A percentile compares a stretch with the other conserved stretches of the same genome.
Evolutionary conservation across 2,329 filamentous ascomycete species (phyloP).

Genomic region (Pyricularia sp.): DNA sequence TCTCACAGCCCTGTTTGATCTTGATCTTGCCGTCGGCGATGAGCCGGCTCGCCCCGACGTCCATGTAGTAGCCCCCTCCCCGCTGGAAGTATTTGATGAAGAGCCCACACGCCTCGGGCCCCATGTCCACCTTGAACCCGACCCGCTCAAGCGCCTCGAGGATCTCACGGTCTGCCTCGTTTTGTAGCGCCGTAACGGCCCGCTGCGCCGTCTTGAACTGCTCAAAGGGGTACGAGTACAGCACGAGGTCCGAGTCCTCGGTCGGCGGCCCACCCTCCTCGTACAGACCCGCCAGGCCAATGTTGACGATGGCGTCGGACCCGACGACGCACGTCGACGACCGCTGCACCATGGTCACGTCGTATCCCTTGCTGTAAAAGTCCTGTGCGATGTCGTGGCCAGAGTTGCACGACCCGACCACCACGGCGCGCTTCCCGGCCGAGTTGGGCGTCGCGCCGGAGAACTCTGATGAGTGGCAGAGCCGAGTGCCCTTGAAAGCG

Average conservation of each 20-base stretch:
- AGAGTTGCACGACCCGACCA: conserved; percentile 50
- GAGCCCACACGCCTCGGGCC: conserved; percentile 43
- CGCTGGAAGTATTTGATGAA: conserved; percentile 51
- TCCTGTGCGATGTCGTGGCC: conserved; percentile 51
- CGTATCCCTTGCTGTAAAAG: conserved; percentile 46
- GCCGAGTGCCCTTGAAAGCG: conserved; percentile 38
- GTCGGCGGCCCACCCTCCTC: conserved; percentile 31
- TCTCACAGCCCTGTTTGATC: conserved; percentile 39
- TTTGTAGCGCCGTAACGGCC: conserved; percentile 27
- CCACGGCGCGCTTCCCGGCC: conserved; percentile 39
- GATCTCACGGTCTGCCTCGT: conserved; percentile 23
- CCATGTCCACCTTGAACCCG: conserved; percentile 49
- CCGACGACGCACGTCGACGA: conserved; percentile 46
- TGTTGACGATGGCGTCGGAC: conserved; percentile 30
- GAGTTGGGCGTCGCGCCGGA: conserved; percentile 27
- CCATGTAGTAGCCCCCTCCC: conserved; percentile 52
- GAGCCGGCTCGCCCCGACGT: conserved; percentile 42
- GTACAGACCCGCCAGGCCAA: conserved; percentile 33
- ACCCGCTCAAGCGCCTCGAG: conserved; percentile 41
- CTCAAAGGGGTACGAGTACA: conserved; percentile 38
- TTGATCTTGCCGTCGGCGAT: conserved; percentile 49
- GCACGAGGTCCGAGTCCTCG: conserved; percentile 48
- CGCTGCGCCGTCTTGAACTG: conserved; percentile 41
- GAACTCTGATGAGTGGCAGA: conserved; percentile 47
- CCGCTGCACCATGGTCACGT: conserved; percentile 52